These are phyloP conservation scores for Phytophthora lateralis DNA, from an alignment of 352 stramenopile genomes.

Conservation along the genomic window DNA sequence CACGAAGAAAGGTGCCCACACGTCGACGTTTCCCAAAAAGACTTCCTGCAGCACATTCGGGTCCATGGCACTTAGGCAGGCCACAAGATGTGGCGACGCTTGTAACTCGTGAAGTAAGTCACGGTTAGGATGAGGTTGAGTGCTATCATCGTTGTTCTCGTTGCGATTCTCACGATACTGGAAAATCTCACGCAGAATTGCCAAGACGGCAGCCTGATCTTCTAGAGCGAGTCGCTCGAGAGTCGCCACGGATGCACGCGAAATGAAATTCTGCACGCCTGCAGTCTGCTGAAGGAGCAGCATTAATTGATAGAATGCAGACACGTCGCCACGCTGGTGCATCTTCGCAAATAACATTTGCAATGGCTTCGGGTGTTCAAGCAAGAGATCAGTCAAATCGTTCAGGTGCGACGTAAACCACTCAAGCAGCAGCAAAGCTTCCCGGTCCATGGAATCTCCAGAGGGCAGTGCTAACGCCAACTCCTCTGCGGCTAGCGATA, in stretches of 20 bases:
- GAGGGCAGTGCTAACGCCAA: constrained; percentile 14
- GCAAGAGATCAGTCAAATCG: constrained; percentile 56
- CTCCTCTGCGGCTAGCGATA: constrained; percentile 25
- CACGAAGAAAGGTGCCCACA: constrained; percentile 72
- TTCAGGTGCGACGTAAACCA: constrained; percentile 65
- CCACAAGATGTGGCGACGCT: constrained; percentile 57
- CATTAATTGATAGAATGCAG: constrained; percentile 69
- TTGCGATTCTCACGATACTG: constrained; percentile 21
- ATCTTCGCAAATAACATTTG: constrained; percentile 73
- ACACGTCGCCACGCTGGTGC: constrained; percentile 51
- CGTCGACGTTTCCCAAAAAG: constrained; percentile 62
- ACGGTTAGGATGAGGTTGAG: constrained; percentile 27
- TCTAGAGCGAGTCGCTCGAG: constrained; percentile 67
- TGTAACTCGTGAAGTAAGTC: constrained; percentile 63
- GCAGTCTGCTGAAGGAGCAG: constrained; percentile 60
- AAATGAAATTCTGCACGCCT: constrained; percentile 67
- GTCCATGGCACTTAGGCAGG: constrained; percentile 68
- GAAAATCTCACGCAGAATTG: constrained; percentile 63
- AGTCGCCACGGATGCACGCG: constrained; percentile 49
- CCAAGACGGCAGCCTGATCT: constrained; percentile 54
- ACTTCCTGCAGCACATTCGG: constrained; percentile 65
- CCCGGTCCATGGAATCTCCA: constrained; percentile 23
- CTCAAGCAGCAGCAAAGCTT: constrained; percentile 43
- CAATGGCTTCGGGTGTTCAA: constrained; percentile 59
- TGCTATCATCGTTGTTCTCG: constrained; percentile 13